Evolutionary conservation across 164 flowering plant genomes (phyloP).

Genomic region (Cinnamomum chago): DNA sequence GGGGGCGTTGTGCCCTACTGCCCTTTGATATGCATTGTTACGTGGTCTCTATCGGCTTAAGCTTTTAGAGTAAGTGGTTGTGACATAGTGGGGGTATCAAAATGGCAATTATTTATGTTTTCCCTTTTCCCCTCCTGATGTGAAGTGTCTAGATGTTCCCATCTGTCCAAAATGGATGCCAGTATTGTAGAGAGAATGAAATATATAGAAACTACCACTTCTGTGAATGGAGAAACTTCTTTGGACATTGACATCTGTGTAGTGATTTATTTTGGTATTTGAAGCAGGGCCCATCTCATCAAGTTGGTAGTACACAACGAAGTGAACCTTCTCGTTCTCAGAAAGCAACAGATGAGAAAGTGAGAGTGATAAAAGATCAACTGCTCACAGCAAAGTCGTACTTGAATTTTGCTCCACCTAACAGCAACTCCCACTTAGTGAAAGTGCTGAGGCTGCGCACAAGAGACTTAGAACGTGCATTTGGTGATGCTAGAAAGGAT

Average conservation of each 20-base stretch:
- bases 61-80: too few relatives aligned
- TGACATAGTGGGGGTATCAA: too few relatives aligned
- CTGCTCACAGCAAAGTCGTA: constrained; percentile 76
- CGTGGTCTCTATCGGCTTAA: too few relatives aligned
- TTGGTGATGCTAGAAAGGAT: constrained; percentile 38
- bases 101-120: not conserved
- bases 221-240: not conserved
- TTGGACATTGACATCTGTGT: not conserved
- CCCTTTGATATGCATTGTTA: too few relatives aligned
- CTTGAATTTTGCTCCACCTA: constrained; percentile 61
- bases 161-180: not conserved
- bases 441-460: constrained; percentile 73
- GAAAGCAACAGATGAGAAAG: constrained; percentile 51
- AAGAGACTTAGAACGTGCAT: constrained; percentile 71
- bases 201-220: not conserved
- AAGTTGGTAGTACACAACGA: constrained; percentile 10
- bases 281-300: constrained; percentile 33
- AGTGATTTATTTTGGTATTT: constrained; percentile 9
- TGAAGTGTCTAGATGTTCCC: too few relatives aligned
- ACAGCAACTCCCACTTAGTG: constrained; percentile 62
- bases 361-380: constrained; percentile 82
- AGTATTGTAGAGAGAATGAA: not conserved
- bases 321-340: constrained; percentile 19
- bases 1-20: too few relatives aligned
- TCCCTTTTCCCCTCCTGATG: too few relatives aligned